phyloP scores from a whole-genome alignment of 305 asterid species.

The Nicotiana rustica region DNA sequence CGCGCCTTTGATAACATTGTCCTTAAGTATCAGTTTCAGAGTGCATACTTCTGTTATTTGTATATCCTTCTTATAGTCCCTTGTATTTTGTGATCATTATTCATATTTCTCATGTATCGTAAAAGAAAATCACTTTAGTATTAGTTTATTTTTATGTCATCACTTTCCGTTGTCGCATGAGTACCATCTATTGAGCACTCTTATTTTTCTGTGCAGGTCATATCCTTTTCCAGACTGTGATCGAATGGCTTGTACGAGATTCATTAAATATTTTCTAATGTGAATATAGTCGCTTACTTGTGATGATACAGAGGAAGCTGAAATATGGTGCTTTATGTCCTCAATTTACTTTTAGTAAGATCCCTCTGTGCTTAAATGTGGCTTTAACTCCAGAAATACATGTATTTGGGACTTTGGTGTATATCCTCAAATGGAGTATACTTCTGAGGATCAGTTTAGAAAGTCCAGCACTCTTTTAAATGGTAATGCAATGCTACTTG shows the following conservation, averaged over 20 bases:
- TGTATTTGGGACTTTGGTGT: background rate
- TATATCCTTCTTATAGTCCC: slow-evolving; percentile 10
- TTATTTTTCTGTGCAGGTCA: slow-evolving; percentile 71
- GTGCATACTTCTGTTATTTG: background rate
- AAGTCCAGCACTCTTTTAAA: background rate
- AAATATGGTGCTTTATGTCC: background rate
- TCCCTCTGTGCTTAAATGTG: background rate
- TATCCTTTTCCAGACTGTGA: slow-evolving; percentile 66
- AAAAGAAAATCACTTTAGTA: background rate
- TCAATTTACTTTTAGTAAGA: slow-evolving; percentile 20
- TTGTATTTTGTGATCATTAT: slow-evolving; percentile 1
- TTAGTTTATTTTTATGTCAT: background rate
- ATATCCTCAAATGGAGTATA: background rate
- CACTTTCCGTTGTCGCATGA: background rate
- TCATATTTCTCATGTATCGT: slow-evolving; percentile 8
- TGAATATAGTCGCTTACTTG: slow-evolving; percentile 20
- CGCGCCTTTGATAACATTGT: no score
- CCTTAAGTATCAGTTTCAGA: background rate
- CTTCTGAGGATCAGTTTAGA: slow-evolving; percentile 16
- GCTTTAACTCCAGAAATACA: background rate
- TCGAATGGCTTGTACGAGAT: slow-evolving; percentile 36
- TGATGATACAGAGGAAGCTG: slow-evolving; percentile 22
- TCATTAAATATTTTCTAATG: background rate
- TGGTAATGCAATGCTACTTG: background rate
- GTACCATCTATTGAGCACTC: slow-evolving; percentile 29